Evolutionary conservation across 73 alveolate species (phyloP).

Genomic region (Paramecium pentaurelia): DNA sequence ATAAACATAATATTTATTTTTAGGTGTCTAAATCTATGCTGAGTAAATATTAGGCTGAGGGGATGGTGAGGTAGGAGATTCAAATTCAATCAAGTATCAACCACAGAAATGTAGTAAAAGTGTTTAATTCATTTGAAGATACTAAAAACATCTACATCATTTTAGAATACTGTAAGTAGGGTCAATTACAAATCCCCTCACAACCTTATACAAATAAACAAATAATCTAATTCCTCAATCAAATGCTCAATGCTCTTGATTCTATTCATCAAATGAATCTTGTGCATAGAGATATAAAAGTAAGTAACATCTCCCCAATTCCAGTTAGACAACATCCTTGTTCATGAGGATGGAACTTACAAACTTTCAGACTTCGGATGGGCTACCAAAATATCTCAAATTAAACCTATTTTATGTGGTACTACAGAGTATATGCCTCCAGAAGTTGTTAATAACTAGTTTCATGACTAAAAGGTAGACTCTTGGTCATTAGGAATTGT

Average conservation of each 20-base stretch:
- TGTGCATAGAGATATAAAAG: slow-evolving; percentile 59
- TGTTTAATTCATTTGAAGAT: neutral
- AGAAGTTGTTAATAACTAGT: slow-evolving; percentile 72
- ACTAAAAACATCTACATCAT: neutral
- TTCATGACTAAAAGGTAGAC: slow-evolving; percentile 78
- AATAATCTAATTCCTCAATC: neutral
- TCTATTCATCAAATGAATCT: neutral
- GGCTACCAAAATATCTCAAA: slow-evolving; percentile 2
- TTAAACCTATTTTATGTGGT: slow-evolving; percentile 59
- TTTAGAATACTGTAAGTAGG: neutral
- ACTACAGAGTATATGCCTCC: slow-evolving; percentile 92
- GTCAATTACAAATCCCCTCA: neutral
- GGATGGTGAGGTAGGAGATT: slow-evolving; percentile 3
- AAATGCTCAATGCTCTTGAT: neutral
- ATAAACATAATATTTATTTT: neutral
- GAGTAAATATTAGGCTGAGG: neutral
- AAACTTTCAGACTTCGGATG: slow-evolving; percentile 60
- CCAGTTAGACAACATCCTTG: slow-evolving; percentile 56
- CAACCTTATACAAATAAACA: neutral
- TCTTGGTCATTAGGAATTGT: slow-evolving; percentile 83
- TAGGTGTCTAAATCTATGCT: neutral
- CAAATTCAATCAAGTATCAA: neutral
- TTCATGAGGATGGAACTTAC: slow-evolving; percentile 55
- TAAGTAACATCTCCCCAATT: neutral
- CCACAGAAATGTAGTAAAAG: neutral